phyloP scores from a whole-genome alignment of 768 basidiomycete species.

The Tulasnella sp. region DNA sequence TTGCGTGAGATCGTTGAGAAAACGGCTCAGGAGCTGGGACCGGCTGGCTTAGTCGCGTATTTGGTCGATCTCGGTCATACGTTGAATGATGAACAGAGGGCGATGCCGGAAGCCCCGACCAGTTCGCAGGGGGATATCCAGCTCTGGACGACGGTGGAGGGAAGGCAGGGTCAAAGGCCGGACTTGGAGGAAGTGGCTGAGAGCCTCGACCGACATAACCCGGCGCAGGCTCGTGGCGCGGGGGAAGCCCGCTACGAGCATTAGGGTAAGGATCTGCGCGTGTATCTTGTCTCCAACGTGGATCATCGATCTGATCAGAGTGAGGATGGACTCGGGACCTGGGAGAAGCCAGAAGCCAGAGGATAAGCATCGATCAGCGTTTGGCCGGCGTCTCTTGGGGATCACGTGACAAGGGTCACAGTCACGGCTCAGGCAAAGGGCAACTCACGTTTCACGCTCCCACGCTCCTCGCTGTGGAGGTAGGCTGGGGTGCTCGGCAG shows the following conservation, averaged over 20 bases:
- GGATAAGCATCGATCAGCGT: neutral
- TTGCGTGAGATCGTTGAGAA: neutral
- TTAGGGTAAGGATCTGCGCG: neutral
- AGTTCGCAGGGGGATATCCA: neutral
- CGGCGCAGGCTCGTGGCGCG: neutral
- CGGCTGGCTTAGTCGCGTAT: neutral
- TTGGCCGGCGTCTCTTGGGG: neutral
- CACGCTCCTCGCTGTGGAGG: neutral
- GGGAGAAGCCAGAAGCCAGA: neutral
- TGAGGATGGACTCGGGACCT: neutral
- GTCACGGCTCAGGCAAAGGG: neutral
- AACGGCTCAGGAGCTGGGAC: neutral
- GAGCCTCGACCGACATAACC: neutral
- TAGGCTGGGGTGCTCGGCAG: neutral
- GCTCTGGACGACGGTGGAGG: neutral
- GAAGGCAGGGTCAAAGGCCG: neutral
- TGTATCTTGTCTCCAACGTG: neutral
- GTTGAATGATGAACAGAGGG: neutral
- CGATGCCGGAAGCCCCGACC: neutral
- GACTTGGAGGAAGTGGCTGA: neutral
- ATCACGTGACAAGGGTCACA: neutral
- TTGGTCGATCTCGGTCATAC: neutral
- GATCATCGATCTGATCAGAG: neutral
- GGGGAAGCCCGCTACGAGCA: neutral
- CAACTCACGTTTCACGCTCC: constrained; percentile 8